Percentiles rank a stretch among this genome's conserved stretches.
Conservation (phyloP, 2,329 filamentous ascomycete genomes). For the Nannizzia gypsea region DNA sequence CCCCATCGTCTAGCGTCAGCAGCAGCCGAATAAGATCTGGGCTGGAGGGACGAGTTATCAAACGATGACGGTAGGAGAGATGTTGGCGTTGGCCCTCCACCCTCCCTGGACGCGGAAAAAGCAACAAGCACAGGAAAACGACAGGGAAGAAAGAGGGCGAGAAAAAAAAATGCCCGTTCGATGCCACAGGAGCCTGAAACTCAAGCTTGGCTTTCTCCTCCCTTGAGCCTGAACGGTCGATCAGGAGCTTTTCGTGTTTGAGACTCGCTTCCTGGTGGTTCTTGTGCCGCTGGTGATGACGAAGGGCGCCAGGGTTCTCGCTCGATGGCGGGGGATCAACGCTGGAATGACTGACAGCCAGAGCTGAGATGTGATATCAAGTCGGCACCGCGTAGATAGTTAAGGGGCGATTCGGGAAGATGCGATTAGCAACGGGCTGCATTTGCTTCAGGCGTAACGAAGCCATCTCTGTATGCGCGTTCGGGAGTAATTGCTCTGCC, state of each 20-base stretch:
- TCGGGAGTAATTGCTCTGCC: not conserved
- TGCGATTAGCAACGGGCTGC: not conserved
- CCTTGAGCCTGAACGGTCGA: not conserved
- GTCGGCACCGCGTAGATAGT: not conserved
- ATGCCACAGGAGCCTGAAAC: not conserved
- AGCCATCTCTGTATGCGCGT: too few relatives aligned
- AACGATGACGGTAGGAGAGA: not conserved
- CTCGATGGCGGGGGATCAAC: not conserved
- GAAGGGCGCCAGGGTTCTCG: not conserved
- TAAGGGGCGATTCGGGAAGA: not conserved
- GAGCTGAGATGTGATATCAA: not conserved
- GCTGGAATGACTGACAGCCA: not conserved
- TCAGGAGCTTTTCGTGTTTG: constrained; percentile 3
- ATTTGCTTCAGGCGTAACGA: not conserved
- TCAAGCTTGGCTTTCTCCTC: not conserved
- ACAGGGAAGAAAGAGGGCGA: not conserved
- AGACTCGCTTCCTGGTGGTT: not conserved
- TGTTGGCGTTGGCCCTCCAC: not conserved
- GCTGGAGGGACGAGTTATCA: not conserved
- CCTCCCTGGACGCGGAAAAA: not conserved
- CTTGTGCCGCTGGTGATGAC: not conserved
- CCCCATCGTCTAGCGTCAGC: not conserved
- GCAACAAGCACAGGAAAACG: not conserved
- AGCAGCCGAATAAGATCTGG: not conserved
- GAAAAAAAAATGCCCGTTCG: not conserved